These are phyloP conservation scores for Paramecium caudatum DNA, from an alignment of 73 alveolate species.

Conservation along the genomic window DNA sequence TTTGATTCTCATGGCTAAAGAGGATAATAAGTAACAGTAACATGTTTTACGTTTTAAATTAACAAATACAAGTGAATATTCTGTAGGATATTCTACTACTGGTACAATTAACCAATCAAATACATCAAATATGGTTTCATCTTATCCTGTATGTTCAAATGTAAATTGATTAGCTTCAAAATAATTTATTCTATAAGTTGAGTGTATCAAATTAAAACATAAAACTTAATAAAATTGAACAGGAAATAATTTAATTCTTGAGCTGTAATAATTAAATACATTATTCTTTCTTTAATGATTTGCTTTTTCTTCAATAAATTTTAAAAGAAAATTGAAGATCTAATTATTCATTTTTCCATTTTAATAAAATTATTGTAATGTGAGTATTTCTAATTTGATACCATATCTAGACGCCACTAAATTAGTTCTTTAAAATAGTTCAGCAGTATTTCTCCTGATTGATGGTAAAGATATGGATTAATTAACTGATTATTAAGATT, in stretches of 20 bases:
- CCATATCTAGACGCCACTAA: constrained; percentile 60
- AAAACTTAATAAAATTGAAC: constrained; percentile 9
- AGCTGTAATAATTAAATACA: not conserved
- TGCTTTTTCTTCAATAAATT: not conserved
- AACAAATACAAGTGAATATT: constrained; percentile 37
- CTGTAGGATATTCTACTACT: constrained; percentile 38
- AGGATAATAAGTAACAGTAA: constrained; percentile 48
- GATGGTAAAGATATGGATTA: constrained; percentile 25
- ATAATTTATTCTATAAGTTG: constrained; percentile 47
- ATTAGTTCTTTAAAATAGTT: constrained; percentile 22
- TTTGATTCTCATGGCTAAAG: constrained; percentile 10
- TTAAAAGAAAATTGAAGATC: constrained; percentile 4
- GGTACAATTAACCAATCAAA: constrained; percentile 56
- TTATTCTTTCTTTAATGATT: not conserved
- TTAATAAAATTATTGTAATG: constrained; percentile 43
- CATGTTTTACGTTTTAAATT: constrained; percentile 24
- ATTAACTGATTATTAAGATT: not conserved
- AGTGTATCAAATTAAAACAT: constrained; percentile 9
- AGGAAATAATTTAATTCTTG: constrained; percentile 27
- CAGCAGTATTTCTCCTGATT: constrained; percentile 16
- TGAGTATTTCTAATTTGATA: constrained; percentile 27
- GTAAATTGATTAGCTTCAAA: constrained; percentile 51
- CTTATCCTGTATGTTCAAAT: constrained; percentile 62
- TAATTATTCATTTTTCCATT: constrained; percentile 5
- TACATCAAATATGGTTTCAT: constrained; percentile 43